Evolutionary conservation across 2,329 filamentous ascomycete genomes (phyloP).

Genomic region (Colletotrichum echinochloae): DNA sequence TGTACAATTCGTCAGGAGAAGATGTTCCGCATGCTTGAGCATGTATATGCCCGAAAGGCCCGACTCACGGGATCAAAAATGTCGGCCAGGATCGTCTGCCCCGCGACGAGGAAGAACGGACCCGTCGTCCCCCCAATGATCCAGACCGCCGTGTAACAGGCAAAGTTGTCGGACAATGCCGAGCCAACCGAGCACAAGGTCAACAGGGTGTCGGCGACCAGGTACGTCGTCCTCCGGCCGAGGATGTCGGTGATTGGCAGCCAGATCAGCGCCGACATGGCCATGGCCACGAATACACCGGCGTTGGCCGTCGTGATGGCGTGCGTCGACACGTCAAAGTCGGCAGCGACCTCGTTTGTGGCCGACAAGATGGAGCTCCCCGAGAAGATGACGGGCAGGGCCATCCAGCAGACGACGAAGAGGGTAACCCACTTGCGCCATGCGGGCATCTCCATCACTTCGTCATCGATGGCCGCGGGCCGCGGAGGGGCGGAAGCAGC

Average conservation of each 20-base stretch:
- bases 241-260: constrained; percentile 71
- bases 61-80: constrained; percentile 39
- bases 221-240: constrained; percentile 40
- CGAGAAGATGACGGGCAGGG: constrained; percentile 76
- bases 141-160: constrained; percentile 61
- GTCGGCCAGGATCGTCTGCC: constrained; percentile 39
- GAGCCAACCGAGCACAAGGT: constrained; percentile 78
- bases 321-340: constrained; percentile 72
- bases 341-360: constrained; percentile 77
- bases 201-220: constrained; percentile 73
- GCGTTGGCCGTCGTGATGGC: constrained; percentile 82
- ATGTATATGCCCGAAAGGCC: rapidly evolving
- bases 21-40: too few relatives aligned
- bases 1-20: constrained; percentile 1
- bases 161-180: constrained; percentile 77
- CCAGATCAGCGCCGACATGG: constrained; percentile 76
- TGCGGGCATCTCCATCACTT: constrained; percentile 37
- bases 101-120: constrained; percentile 38
- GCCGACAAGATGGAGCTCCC: constrained; percentile 80
- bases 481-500: constrained; percentile 36
- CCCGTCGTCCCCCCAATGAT: constrained; percentile 39
- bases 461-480: constrained; percentile 43
- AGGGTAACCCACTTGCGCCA: constrained; percentile 43
- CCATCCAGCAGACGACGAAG: constrained; percentile 43
- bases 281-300: constrained; percentile 81